Conservation (phyloP, 176 grass and related monocot species). For the Triticum turgidum region DNA sequence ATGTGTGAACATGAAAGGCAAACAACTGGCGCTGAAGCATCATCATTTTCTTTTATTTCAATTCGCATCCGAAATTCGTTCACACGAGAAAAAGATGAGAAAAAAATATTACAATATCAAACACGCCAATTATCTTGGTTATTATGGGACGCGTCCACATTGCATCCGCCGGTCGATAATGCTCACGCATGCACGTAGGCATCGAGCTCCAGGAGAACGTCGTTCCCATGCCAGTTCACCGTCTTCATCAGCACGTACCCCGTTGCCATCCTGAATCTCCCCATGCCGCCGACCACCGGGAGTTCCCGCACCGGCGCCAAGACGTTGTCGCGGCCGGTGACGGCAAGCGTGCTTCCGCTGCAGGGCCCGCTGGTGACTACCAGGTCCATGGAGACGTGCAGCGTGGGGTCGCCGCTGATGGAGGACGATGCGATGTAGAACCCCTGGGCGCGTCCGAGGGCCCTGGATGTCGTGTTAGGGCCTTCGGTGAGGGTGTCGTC, state of each 20-base stretch:
- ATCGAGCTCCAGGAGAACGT: not conserved
- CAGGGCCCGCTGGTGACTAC: not conserved
- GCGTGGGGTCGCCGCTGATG: no score
- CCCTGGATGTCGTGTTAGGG: not conserved
- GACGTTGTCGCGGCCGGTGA: not conserved
- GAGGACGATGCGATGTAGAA: not conserved
- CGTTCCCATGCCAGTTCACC: not conserved
- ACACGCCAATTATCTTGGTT: no score
- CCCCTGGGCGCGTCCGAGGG: not conserved
- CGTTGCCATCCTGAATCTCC: conserved; percentile 25
- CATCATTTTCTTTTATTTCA: no score
- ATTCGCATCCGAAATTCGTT: no score
- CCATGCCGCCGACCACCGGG: conserved; percentile 35
- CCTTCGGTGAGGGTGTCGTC: not conserved
- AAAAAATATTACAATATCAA: no score
- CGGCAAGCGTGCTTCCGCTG: not conserved
- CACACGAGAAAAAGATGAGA: no score
- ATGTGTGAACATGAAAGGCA: no score
- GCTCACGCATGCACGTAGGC: not conserved
- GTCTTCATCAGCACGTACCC: conserved; percentile 26
- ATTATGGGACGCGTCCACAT: no score
- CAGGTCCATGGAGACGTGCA: not conserved
- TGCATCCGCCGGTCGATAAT: no score
- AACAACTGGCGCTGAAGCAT: no score
- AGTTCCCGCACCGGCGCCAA: conserved; percentile 24